Conservation (phyloP, 2,329 filamentous ascomycete genomes). For the Thielaviopsis euricoi region DNA sequence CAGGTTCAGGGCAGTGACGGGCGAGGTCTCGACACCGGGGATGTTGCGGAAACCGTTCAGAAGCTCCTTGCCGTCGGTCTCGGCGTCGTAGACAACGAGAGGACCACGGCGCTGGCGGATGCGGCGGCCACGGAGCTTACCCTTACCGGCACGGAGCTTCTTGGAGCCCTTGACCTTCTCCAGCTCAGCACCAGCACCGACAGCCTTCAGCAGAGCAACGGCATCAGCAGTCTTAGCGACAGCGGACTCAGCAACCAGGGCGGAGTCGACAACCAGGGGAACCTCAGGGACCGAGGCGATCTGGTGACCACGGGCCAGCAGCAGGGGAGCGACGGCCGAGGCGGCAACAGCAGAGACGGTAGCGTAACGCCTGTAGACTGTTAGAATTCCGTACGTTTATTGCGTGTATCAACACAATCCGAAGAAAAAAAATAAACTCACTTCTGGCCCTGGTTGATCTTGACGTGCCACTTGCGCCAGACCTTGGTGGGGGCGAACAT, state of each 20-base stretch:
- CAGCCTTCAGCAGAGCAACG: constrained; percentile 70
- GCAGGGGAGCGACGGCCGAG: constrained; percentile 83
- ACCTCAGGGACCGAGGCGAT: constrained; percentile 87
- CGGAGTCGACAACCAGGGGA: constrained; percentile 87
- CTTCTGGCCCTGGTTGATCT: constrained; percentile 99
- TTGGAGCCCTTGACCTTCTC: constrained; percentile 92
- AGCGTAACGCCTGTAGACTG: constrained; percentile 63
- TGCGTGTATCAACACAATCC: not conserved
- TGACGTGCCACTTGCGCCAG: constrained; percentile 99
- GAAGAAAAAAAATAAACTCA: constrained; percentile 27
- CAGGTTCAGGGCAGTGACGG: constrained; percentile 90
- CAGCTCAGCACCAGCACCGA: constrained; percentile 80
- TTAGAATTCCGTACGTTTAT: constrained; percentile 14
- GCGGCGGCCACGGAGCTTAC: constrained; percentile 92
- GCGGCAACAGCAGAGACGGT: constrained; percentile 94
- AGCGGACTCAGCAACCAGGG: constrained; percentile 63
- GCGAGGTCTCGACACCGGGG: constrained; percentile 89
- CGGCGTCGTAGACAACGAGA: constrained; percentile 93
- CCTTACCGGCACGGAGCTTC: constrained; percentile 97
- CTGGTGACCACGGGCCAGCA: constrained; percentile 94
- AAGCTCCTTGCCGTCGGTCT: constrained; percentile 87
- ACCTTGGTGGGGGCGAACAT: constrained; percentile 99
- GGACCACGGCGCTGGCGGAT: constrained; percentile 96
- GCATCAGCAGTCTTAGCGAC: constrained; percentile 81
- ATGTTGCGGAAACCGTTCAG: constrained; percentile 96